Conservation (phyloP, 2,329 filamentous ascomycete species). For the Domatiomyces catenatus region DNA sequence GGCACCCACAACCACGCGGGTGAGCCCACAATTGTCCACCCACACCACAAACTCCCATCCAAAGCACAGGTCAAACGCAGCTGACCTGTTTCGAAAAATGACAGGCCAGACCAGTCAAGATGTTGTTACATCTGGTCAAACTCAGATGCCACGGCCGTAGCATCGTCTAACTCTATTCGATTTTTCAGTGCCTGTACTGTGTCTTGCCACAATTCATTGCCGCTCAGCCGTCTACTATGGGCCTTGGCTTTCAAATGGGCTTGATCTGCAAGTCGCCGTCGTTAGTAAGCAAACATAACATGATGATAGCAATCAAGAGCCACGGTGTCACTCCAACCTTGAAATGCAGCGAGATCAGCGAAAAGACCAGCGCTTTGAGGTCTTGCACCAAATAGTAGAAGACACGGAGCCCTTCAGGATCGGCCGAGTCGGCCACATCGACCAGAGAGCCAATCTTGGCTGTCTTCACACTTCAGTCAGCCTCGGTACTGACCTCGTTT, state of each 20-base stretch:
- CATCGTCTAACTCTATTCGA: not conserved
- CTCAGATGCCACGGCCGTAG: not conserved
- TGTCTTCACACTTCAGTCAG: slow-evolving; percentile 44
- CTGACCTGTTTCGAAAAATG: no score
- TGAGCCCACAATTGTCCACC: no score
- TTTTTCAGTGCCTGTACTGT: not conserved
- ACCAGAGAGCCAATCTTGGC: slow-evolving; percentile 96
- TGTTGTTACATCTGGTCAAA: no score
- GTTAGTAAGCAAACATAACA: slow-evolving; percentile 1
- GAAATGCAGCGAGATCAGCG: slow-evolving; percentile 89
- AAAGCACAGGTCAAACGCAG: no score
- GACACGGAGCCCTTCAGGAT: slow-evolving; percentile 87
- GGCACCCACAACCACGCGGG: no score
- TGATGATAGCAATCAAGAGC: not conserved
- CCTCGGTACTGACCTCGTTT: not conserved
- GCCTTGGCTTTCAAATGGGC: slow-evolving; percentile 27
- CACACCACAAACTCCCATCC: no score
- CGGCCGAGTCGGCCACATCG: slow-evolving; percentile 88
- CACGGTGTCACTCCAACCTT: slow-evolving; percentile 42
- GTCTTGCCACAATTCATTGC: not conserved
- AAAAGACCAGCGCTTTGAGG: slow-evolving; percentile 90
- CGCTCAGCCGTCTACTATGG: not conserved
- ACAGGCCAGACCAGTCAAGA: no score
- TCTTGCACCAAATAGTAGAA: slow-evolving; percentile 99
- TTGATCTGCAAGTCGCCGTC: slow-evolving; percentile 31